phyloP scores from a whole-genome alignment of 768 basidiomycete species.

The Mycena venus region DNA sequence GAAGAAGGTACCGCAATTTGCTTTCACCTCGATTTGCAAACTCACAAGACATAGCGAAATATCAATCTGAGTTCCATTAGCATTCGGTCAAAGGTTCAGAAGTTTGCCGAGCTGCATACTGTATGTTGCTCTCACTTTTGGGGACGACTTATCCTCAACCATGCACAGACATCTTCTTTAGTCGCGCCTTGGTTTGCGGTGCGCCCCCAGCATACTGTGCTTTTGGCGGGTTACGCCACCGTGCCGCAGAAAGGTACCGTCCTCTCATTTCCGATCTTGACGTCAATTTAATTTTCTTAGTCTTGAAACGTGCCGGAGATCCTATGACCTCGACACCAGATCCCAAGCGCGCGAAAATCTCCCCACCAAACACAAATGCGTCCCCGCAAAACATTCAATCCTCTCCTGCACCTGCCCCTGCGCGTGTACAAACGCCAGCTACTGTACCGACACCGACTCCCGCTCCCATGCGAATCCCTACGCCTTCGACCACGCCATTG shows the following conservation, averaged over 20 bases:
- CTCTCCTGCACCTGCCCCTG: constrained; percentile 33
- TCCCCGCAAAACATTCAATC: constrained; percentile 35
- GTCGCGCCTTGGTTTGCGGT: constrained; percentile 72
- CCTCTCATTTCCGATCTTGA: neutral
- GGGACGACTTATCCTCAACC: neutral
- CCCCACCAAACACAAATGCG: constrained; percentile 36
- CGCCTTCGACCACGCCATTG: constrained; percentile 14
- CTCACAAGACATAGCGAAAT: constrained; percentile 60
- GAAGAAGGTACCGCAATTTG: constrained; percentile 62
- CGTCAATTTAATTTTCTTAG: constrained; percentile 33
- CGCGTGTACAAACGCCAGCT: constrained; percentile 36
- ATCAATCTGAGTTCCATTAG: constrained; percentile 69
- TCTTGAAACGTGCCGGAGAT: constrained; percentile 61
- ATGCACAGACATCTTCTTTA: constrained; percentile 50
- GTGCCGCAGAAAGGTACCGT: constrained; percentile 44
- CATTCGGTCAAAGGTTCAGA: constrained; percentile 56
- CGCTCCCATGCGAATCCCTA: constrained; percentile 7
- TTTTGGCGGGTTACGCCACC: constrained; percentile 63
- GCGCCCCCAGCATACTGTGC: constrained; percentile 57
- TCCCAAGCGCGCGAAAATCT: constrained; percentile 57
- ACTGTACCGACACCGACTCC: constrained; percentile 39
- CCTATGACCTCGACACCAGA: constrained; percentile 54
- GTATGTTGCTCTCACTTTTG: constrained; percentile 48
- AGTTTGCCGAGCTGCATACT: constrained; percentile 65
- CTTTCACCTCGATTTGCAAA: neutral